phyloP scores from a whole-genome alignment of 2,329 filamentous ascomycete species.

The Aspergillus spinulosporus region DNA sequence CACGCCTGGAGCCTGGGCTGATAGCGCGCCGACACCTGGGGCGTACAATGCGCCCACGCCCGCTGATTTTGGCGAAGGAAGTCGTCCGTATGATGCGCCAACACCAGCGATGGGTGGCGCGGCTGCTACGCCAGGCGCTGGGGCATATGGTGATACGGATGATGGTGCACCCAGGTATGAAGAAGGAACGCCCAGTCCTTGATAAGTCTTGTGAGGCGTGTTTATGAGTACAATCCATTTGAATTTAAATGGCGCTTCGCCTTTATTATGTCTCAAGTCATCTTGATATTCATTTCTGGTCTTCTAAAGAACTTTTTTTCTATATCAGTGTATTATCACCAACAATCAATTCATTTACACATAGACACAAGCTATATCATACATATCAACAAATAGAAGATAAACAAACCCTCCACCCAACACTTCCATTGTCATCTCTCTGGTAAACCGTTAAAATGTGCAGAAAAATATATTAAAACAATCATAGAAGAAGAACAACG shows the following conservation, averaged over 20 bases:
- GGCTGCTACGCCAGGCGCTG: conserved; percentile 42
- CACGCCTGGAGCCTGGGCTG: conserved; percentile 49
- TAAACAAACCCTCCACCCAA: too few species aligned
- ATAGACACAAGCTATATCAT: neutral
- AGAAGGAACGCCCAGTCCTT: conserved; percentile 45
- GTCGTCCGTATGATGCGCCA: conserved; percentile 48
- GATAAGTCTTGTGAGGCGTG: neutral
- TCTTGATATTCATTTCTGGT: neutral
- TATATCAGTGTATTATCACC: conserved; percentile 3
- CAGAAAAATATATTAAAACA: conserved; percentile 7
- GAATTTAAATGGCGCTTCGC: conserved; percentile 4
- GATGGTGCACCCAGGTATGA: conserved; percentile 46
- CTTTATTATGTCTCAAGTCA: neutral
- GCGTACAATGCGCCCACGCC: conserved; percentile 48
- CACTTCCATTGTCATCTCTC: too few species aligned
- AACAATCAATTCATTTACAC: neutral
- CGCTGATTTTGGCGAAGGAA: conserved; percentile 34
- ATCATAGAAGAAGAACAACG: neutral
- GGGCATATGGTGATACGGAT: conserved; percentile 35
- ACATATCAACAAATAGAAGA: too few species aligned
- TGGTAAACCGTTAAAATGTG: neutral
- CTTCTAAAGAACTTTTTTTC: neutral
- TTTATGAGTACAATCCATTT: neutral
- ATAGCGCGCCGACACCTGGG: conserved; percentile 48
- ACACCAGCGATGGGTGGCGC: conserved; percentile 47